Evolutionary conservation across 2,329 filamentous ascomycete species (phyloP).

Genomic region (Amylocarpus encephaloides): DNA sequence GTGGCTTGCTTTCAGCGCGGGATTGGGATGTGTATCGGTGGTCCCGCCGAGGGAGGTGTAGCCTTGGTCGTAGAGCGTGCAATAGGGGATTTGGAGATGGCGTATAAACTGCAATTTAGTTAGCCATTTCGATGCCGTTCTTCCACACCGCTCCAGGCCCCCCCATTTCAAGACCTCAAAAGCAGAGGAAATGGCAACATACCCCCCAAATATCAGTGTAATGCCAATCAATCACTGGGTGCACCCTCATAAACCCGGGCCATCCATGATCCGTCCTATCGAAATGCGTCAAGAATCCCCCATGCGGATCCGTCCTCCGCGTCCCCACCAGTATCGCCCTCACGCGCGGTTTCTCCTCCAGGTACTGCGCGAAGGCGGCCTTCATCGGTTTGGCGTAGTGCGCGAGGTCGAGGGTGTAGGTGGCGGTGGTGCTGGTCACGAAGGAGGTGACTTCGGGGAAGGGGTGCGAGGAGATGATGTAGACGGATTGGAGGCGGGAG

Average conservation of each 20-base stretch:
- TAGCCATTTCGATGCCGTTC: not conserved
- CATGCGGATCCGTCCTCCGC: conserved; percentile 85
- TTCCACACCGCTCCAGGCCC: too few species aligned
- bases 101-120: conserved; percentile 61
- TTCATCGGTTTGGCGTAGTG: conserved; percentile 77
- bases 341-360: conserved; percentile 56
- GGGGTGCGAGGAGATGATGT: conserved; percentile 78
- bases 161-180: not conserved
- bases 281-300: conserved; percentile 71
- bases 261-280: conserved; percentile 83
- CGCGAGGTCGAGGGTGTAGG: conserved; percentile 70
- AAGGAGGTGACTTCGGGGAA: conserved; percentile 85
- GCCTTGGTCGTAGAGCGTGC: conserved; percentile 77
- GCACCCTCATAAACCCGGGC: conserved; percentile 87
- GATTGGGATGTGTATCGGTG: conserved; percentile 85
- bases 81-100: conserved; percentile 75
- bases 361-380: conserved; percentile 70
- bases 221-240: conserved; percentile 97
- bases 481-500: conserved; percentile 64
- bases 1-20: conserved; percentile 48
- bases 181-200: conserved; percentile 36
- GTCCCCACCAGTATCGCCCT: conserved; percentile 84
- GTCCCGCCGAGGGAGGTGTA: conserved; percentile 91
- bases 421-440: conserved; percentile 56
- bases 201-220: conserved; percentile 93